Evolutionary conservation across 2,329 filamentous ascomycete genomes (phyloP).

Genomic region (Alternaria alternata): DNA sequence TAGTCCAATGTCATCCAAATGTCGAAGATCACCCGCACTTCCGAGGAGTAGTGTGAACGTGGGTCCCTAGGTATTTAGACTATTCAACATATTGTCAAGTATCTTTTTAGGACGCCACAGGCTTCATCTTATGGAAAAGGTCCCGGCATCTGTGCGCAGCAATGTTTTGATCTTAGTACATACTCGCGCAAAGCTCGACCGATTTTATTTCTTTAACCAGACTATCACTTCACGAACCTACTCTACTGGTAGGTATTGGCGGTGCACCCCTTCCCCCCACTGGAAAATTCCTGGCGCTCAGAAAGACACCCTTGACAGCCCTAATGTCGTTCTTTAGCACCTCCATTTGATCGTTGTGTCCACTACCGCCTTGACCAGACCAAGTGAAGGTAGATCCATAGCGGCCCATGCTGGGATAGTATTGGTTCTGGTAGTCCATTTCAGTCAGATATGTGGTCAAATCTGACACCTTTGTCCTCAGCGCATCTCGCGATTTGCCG

Average conservation of each 20-base stretch:
- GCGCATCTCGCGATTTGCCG: constrained; percentile 57
- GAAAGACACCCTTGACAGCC: constrained; percentile 78
- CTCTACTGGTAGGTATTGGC: constrained; percentile 32
- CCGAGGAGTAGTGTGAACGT: constrained; percentile 3
- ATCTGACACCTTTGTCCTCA: constrained; percentile 60
- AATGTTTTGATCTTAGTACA: background rate
- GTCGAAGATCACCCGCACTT: constrained; percentile 3
- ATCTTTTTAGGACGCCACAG: background rate
- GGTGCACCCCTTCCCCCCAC: constrained; percentile 34
- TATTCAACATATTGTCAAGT: background rate
- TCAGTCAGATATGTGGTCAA: constrained; percentile 70
- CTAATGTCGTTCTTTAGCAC: constrained; percentile 78
- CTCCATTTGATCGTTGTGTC: constrained; percentile 73
- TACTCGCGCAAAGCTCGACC: background rate
- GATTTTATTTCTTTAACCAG: background rate
- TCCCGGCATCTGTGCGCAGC: background rate
- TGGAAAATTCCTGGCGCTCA: constrained; percentile 77
- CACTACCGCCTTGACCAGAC: constrained; percentile 56
- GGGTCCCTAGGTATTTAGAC: background rate
- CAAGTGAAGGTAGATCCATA: constrained; percentile 37
- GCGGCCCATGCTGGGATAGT: constrained; percentile 53
- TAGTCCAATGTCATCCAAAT: background rate
- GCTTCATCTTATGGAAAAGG: background rate
- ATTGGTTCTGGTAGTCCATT: constrained; percentile 51
- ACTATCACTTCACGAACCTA: constrained; percentile 18